These are phyloP conservation scores for Trametes gibbosa DNA, from an alignment of 768 basidiomycete genomes.

Conservation along the genomic window DNA sequence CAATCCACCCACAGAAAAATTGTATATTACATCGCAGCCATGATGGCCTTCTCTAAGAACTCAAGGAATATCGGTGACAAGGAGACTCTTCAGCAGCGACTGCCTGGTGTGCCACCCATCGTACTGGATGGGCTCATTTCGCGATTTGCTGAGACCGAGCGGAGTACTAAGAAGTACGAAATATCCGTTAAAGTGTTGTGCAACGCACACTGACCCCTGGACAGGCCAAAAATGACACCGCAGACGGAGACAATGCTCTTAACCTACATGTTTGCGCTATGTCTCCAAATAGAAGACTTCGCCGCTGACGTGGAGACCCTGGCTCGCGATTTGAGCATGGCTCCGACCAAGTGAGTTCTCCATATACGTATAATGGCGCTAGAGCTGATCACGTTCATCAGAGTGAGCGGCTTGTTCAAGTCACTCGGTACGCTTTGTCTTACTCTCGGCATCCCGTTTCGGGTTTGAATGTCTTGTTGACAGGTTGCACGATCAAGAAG, in stretches of 20 bases:
- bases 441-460: not conserved
- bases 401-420: conserved; percentile 70
- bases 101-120: conserved; percentile 56
- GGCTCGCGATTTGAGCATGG: conserved; percentile 72
- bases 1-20: conserved; percentile 51
- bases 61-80: conserved; percentile 45
- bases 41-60: conserved; percentile 66
- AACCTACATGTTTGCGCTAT: conserved; percentile 78
- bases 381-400: conserved; percentile 24
- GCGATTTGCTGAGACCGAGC: conserved; percentile 75
- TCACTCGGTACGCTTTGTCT: conserved; percentile 53
- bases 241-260: conserved; percentile 69
- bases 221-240: conserved; percentile 50
- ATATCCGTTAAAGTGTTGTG: not conserved
- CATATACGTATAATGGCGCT: not conserved
- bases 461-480: not conserved
- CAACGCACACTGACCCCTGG: not conserved
- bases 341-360: conserved; percentile 54
- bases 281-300: conserved; percentile 76
- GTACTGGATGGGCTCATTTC: conserved; percentile 73
- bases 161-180: conserved; percentile 63
- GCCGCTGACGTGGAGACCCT: conserved; percentile 65
- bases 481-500: conserved; percentile 71
- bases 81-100: conserved; percentile 51
- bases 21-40: conserved; percentile 76